Conservation (phyloP, 495 filamentous ascomycete species). For the Delitschia confertaspora region DNA sequence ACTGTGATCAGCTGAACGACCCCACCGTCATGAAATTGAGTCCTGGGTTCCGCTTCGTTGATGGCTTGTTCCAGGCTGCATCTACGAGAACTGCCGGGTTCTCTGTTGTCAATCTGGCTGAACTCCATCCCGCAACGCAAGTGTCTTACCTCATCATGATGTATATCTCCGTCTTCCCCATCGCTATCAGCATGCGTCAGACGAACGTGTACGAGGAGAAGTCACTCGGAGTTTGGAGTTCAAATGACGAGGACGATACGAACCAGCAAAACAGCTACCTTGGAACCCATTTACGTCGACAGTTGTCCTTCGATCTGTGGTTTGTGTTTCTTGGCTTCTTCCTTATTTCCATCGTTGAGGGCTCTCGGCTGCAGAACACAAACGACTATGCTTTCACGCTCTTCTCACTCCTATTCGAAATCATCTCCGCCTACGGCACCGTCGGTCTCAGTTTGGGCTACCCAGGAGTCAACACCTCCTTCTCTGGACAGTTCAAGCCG, state of each 20-base stretch:
- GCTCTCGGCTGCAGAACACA: slow-evolving; percentile 47
- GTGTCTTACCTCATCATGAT: slow-evolving; percentile 97
- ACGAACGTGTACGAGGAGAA: slow-evolving; percentile 98
- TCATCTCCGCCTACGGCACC: slow-evolving; percentile 88
- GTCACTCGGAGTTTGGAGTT: slow-evolving; percentile 64
- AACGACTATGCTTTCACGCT: slow-evolving; percentile 60
- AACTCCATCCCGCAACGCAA: slow-evolving; percentile 82
- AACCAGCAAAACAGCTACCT: slow-evolving; percentile 57
- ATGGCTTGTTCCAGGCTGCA: slow-evolving; percentile 80
- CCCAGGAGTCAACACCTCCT: slow-evolving; percentile 60
- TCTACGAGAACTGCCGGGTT: slow-evolving; percentile 86
- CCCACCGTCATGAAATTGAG: slow-evolving; percentile 52
- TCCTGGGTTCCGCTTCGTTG: slow-evolving; percentile 61
- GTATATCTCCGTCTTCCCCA: slow-evolving; percentile 96
- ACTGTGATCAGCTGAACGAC: slow-evolving; percentile 51
- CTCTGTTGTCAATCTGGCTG: slow-evolving; percentile 62
- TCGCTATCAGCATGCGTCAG: slow-evolving; percentile 84
- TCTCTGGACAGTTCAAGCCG: slow-evolving; percentile 67
- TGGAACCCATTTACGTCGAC: slow-evolving; percentile 74
- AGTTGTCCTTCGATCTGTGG: slow-evolving; percentile 92
- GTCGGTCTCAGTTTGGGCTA: slow-evolving; percentile 87
- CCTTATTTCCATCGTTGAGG: slow-evolving; percentile 78
- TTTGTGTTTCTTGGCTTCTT: slow-evolving; percentile 86
- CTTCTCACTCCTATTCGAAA: slow-evolving; percentile 80
- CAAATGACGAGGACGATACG: slow-evolving; percentile 38